Evolutionary conservation across 306 rosid species (phyloP).

Genomic region (Bauhinia variegata): DNA sequence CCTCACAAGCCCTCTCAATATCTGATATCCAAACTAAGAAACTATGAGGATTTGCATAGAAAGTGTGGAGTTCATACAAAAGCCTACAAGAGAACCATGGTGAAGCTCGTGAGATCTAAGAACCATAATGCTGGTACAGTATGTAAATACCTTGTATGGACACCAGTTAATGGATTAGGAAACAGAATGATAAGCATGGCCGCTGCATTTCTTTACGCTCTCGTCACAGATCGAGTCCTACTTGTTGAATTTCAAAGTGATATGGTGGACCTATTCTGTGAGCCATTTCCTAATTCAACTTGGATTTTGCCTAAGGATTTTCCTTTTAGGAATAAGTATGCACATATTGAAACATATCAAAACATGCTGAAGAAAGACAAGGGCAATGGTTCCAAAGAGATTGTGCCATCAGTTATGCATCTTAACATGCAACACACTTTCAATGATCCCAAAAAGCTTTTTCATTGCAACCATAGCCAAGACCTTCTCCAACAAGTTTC

Average conservation of each 20-base stretch:
- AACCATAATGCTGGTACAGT: conserved; percentile 4
- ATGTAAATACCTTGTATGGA: conserved; percentile 63
- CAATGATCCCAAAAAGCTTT: conserved; percentile 45
- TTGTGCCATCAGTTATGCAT: conserved; percentile 40
- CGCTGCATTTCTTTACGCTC: conserved; percentile 61
- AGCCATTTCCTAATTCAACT: conserved; percentile 61
- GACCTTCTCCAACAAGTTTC: conserved; percentile 40
- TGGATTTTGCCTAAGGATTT: conserved; percentile 59
- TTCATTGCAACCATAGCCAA: conserved; percentile 63
- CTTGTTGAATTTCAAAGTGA: conserved; percentile 56
- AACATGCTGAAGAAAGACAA: conserved; percentile 42
- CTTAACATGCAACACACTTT: conserved; percentile 46
- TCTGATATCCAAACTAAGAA: conserved; percentile 57
- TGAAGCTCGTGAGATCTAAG: conserved; percentile 33
- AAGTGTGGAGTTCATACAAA: conserved; percentile 53
- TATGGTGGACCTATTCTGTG: conserved; percentile 57
- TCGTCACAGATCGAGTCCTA: conserved; percentile 57
- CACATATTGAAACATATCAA: conserved; percentile 46
- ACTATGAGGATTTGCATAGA: conserved; percentile 56
- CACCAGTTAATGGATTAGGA: conserved; percentile 55
- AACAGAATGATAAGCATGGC: conserved; percentile 57
- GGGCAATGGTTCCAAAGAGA: conserved; percentile 12
- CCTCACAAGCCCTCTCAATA: conserved; percentile 56
- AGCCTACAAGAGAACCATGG: conserved; percentile 43
- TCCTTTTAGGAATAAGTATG: conserved; percentile 39